Evolutionary conservation across 1,284 basidiomycete genomes (phyloP).

Genomic region (Trametes pubescens): DNA sequence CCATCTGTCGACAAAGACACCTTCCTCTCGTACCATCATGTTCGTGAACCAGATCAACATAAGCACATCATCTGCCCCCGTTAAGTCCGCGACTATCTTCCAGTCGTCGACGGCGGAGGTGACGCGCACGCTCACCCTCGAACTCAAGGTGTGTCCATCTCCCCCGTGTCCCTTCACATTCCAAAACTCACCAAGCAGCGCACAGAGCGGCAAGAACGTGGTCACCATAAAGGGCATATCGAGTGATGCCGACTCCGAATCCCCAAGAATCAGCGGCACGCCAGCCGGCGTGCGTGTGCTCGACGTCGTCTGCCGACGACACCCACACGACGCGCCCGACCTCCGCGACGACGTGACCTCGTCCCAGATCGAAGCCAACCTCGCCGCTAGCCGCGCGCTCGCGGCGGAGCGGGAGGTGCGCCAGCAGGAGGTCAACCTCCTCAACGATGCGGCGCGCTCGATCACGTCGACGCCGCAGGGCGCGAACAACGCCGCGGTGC

Average conservation of each 20-base stretch:
- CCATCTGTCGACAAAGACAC: neutral
- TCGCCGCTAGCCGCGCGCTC: slow-evolving; percentile 45
- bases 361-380: slow-evolving; percentile 47
- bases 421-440: slow-evolving; percentile 50
- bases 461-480: slow-evolving; percentile 31
- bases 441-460: slow-evolving; percentile 53
- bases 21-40: slow-evolving; percentile 4
- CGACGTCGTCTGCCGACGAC: slow-evolving; percentile 55
- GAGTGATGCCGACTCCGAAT: slow-evolving; percentile 55
- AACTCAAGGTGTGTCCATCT: slow-evolving; percentile 41
- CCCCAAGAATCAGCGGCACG: slow-evolving; percentile 57
- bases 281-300: slow-evolving; percentile 52
- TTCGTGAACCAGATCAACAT: slow-evolving; percentile 7
- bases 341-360: slow-evolving; percentile 32
- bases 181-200: neutral
- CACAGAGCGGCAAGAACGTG: slow-evolving; percentile 57
- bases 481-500: neutral
- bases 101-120: slow-evolving; percentile 47
- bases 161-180: neutral
- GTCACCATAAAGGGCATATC: slow-evolving; percentile 56
- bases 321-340: slow-evolving; percentile 33
- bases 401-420: slow-evolving; percentile 48
- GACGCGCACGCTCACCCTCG: slow-evolving; percentile 42
- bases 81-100: slow-evolving; percentile 49
- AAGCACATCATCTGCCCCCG: slow-evolving; percentile 40